Evolutionary conservation across 1,284 basidiomycete genomes (phyloP), one percentile per base, ranked within the genome.

Genomic region (Ganoderma meredithae): DNA sequence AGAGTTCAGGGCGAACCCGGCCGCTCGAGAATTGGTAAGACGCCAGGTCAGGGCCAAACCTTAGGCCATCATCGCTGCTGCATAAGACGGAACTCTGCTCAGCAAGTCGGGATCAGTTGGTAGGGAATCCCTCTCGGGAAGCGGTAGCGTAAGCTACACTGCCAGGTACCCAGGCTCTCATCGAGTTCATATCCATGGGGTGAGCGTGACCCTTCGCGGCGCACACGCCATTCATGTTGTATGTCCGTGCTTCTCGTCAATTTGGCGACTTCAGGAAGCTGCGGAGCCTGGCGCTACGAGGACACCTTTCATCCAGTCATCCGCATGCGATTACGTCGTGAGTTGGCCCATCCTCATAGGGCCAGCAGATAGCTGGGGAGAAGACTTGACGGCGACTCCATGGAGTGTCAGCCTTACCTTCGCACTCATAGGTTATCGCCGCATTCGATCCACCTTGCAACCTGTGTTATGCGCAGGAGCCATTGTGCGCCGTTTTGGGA

Each of bases 401-500:
- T 4, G 25, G 27, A 27, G 15, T 53, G 52, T 3, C 15, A 6
- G 8, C 8, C 33, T 8, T 36, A 36, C 52, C 52, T 53, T 53
- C 52, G 31, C 52, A 25, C 52, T 13, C 33, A 52, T 39, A 52
- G 9, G 6, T 19, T 33, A 53, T 33, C 33, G 47, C 44, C 31
- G 41, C 60, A 19, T 44, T 31, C 25, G 27, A 47, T 64, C 41
- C 44, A n/a, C 49, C 31, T 25, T 8, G 33, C 33, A 36, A 36
- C 33, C 33, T 17, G 62, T 36, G 64, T 52, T 49, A 59, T 56
- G 47, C 52, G 19, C 12, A 27, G 15, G 52, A 27, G 44, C 43
- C 65, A 66, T 66, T 66, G 65, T 66, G 49, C 60, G 60, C 65
- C 53, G 25, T 36, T 40, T 66, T 58, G 31, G 65, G 62, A 31